phyloP scores from a whole-genome alignment of 192 early-diverging fungal genomes.

The Umbelopsis ramanniana region DNA sequence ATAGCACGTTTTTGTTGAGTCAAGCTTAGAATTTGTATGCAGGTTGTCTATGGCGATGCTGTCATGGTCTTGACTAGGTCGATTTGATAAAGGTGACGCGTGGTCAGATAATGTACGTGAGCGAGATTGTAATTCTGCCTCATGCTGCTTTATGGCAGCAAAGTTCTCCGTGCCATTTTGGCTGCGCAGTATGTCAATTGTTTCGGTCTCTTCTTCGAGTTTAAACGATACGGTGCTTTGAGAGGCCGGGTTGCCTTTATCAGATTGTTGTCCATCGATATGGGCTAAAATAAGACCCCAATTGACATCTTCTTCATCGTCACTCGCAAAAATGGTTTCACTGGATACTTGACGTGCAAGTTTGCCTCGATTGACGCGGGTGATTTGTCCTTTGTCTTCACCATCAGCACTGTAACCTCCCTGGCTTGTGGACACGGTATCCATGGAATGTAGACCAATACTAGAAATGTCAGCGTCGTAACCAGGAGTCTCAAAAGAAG shows the following conservation, averaged over 20 bases:
- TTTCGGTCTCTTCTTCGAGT: not conserved
- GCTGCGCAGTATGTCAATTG: not conserved
- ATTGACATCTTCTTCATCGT: conserved; percentile 17
- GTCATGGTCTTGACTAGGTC: not conserved
- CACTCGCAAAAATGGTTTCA: conserved; percentile 16
- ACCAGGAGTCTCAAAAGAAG: not conserved
- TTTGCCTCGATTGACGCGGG: not conserved
- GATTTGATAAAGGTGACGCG: not conserved
- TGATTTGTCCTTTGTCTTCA: not conserved
- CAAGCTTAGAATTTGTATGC: not conserved
- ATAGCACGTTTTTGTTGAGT: not conserved
- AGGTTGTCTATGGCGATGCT: not conserved
- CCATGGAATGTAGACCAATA: conserved; percentile 1
- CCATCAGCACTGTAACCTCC: conserved; percentile 15
- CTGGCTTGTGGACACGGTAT: conserved; percentile 11
- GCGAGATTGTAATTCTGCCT: not conserved
- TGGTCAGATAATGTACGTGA: not conserved
- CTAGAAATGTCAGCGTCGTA: conserved; percentile 16
- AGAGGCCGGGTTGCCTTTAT: not conserved
- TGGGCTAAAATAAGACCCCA: conserved; percentile 13
- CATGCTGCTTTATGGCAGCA: not conserved
- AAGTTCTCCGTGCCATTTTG: too few relatives aligned
- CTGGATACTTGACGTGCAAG: not conserved
- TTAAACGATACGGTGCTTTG: not conserved
- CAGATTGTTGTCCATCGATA: conserved; percentile 4